A percentile compares a stretch with the other conserved stretches of the same genome.
Evolutionary conservation across 2,329 filamentous ascomycete genomes (phyloP).

Genomic region (Acarospora socialis): DNA sequence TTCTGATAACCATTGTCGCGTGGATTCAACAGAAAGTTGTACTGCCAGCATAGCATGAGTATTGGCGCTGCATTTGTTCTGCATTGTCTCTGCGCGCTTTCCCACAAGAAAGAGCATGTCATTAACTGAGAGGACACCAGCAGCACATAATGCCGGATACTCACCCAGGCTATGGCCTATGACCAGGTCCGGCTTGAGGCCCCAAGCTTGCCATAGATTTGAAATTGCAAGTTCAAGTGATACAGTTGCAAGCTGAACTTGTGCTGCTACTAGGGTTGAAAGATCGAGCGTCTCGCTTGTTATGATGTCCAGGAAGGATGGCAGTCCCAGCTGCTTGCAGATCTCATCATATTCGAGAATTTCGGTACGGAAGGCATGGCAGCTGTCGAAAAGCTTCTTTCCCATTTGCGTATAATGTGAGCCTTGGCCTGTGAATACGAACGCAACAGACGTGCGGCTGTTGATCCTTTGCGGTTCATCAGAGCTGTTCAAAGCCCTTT

Average conservation of each 20-base stretch:
- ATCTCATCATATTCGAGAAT: conserved; percentile 22
- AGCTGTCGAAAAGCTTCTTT: conserved; percentile 20
- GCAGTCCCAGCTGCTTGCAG: conserved; percentile 18
- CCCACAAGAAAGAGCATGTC: background rate
- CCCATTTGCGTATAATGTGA: conserved; percentile 24
- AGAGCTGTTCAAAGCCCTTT: no score
- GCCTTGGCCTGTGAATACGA: conserved; percentile 26
- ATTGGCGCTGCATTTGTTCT: background rate
- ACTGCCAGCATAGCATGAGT: background rate
- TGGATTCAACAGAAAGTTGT: background rate
- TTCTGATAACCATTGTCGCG: background rate
- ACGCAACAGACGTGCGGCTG: conserved; percentile 5
- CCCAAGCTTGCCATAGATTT: background rate
- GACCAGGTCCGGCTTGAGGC: background rate
- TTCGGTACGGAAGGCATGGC: conserved; percentile 18
- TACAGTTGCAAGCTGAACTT: background rate
- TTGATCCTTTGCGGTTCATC: conserved; percentile 2
- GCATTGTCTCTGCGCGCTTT: background rate
- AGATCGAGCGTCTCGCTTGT: background rate
- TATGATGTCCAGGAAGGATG: conserved; percentile 18
- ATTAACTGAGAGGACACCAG: background rate
- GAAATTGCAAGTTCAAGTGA: background rate
- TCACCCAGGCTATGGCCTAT: background rate
- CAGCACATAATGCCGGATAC: background rate
- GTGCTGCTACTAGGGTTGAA: background rate